Conservation (phyloP, 2,329 filamentous ascomycete genomes). For the Sarocladium kiliense region DNA sequence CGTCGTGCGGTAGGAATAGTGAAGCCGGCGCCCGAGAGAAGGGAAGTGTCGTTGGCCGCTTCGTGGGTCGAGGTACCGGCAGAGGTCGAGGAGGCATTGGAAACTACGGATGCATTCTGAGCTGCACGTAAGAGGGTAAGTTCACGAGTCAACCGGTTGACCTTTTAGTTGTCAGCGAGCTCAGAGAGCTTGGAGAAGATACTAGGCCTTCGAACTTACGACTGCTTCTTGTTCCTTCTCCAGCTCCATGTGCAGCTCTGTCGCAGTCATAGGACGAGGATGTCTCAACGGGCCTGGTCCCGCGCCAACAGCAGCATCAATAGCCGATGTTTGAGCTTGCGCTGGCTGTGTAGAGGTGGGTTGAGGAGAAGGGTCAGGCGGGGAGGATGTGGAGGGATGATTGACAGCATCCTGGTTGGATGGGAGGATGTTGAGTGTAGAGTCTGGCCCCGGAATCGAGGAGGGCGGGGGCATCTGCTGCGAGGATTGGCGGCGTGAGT, state of each 20-base stretch:
- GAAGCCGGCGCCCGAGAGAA: slow-evolving; percentile 53
- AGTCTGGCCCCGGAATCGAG: slow-evolving; percentile 25
- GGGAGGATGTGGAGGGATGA: slow-evolving; percentile 26
- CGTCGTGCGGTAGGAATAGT: slow-evolving; percentile 50
- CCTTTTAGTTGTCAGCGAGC: no score
- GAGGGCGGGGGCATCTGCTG: slow-evolving; percentile 31
- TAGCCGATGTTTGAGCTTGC: slow-evolving; percentile 23
- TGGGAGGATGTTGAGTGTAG: slow-evolving; percentile 51
- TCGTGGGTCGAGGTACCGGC: slow-evolving; percentile 47
- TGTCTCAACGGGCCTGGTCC: slow-evolving; percentile 75
- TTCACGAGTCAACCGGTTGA: slow-evolving; percentile 89
- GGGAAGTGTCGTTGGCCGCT: slow-evolving; percentile 41
- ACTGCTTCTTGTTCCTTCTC: slow-evolving; percentile 96
- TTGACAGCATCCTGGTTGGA: slow-evolving; percentile 47
- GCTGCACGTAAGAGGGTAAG: slow-evolving; percentile 73
- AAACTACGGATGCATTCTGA: slow-evolving; percentile 61
- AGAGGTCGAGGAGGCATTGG: slow-evolving; percentile 59
- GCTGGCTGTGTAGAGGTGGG: slow-evolving; percentile 16
- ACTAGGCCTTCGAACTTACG: slow-evolving; percentile 44
- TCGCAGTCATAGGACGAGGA: slow-evolving; percentile 79
- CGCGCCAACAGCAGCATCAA: slow-evolving; percentile 39
- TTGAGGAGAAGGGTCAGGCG: slow-evolving; percentile 23
- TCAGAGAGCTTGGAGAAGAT: no score
- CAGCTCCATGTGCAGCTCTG: slow-evolving; percentile 81
- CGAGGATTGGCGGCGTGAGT: slow-evolving; percentile 38